Base-by-base conservation (phyloP, 129 eudicot species). In the Sambucus nigra region DNA sequence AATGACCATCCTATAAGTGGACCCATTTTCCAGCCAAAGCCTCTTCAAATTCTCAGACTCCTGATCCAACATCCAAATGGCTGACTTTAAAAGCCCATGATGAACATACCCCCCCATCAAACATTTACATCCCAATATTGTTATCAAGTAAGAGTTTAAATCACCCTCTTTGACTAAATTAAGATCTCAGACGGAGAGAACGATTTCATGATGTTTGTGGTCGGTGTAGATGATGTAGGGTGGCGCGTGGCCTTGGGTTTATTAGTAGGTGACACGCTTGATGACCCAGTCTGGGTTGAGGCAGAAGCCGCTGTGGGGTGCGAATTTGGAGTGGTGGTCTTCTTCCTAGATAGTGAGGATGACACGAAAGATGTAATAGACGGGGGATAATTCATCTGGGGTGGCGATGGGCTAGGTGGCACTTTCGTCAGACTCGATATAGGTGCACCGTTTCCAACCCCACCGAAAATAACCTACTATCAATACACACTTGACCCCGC, bases 31-130 rank as follows among this genome's bases (percentile, higher is more conserved):
- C 18, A 67, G 56, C 98, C 98, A 89, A 61, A 81, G 38, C 5
- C 41, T 55, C 42, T 57, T 67, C 64, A 89, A 24, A 14, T 66
- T 69, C 69, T 76, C 95, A 1, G 79, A 57, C 38, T 89, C 98
- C 14, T 68, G 58, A 15, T 76, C 72, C 72, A 89, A 22, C 67
- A 89, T 45, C 95, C 95, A 89, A 17, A 63, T 42, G 1, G 95
- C 98, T 0, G 94, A 76, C 25, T 85, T 85, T 64, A 89, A 22
- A 33, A 89, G 31, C 58, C 98, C 98, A 12, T 85, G 87, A 39
- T 89, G 98, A n/a, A 89, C 98, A 59, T 78, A 89, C 5, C 98
- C 98, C 0, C 98, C 98, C n/a, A 42, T 89, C 98, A 47, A 89
- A 89, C 95, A 76, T 85, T 69, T 89, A 88, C 79, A 41, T 73